Conservation (phyloP, 129 eudicot genomes). For the Daucus carota region DH1_v3.0 NC_030384.2:45040501-45041000, state of each 20-base stretch:
- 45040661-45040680: slow-evolving; percentile 92
- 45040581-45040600: slow-evolving; percentile 95
- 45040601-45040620: slow-evolving; percentile 62
- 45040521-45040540: slow-evolving; percentile 53
- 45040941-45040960: not conserved
- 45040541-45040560: slow-evolving; percentile 58
- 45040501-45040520: not conserved
- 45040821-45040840: not conserved
- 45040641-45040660: slow-evolving; percentile 84
- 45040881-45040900: not conserved
- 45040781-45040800: slow-evolving; percentile 53
- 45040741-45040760: slow-evolving; percentile 64
- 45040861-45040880: not conserved
- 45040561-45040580: slow-evolving; percentile 76
- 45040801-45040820: not conserved
- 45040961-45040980: not conserved
- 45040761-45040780: slow-evolving; percentile 66
- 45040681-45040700: slow-evolving; percentile 87
- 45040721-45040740: slow-evolving; percentile 71
- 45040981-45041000: not conserved
- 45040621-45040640: slow-evolving; percentile 59
- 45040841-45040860: not conserved
- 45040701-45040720: slow-evolving; percentile 97
- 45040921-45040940: not conserved
- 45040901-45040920: not conserved